Base-by-base conservation (phyloP, 768 basidiomycete genomes). In the Boletales sp. region DNA sequence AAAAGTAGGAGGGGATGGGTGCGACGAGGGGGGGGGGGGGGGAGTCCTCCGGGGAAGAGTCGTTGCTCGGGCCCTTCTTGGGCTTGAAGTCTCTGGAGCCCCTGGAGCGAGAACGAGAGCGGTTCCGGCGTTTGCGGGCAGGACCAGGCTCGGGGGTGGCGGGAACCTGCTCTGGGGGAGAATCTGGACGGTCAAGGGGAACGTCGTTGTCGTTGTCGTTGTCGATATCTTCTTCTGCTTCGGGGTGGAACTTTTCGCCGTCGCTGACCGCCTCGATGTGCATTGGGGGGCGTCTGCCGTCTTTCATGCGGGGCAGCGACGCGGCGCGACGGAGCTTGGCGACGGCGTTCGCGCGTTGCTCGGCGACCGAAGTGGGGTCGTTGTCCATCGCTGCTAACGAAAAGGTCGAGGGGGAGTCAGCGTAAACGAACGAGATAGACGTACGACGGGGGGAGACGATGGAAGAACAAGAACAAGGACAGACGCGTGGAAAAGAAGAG, bases 281-380 rank as follows among this genome's bases (percentile, higher is more conserved):
- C 88, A 90, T 90, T 42, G 86, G 89, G 1, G 91, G 92, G 38
- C 93, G 76, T 48, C 92, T 74, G 8, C 92, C 92, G 67, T 92
- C 88, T 67, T 92, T 92, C 84, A 90, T 90, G 53, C 93, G 79
- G 34, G 93, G 94, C 27, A 95, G 70, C 14, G 92, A 94, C 47
- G 92, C 90, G 38, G 94, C 93, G 59, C 94, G 84, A 71, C 88
- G 93, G 56, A 97, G 81, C 72, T 86, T 93, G 40, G 90, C 90
- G 41, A 95, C 86, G 11, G 92, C 89, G 47, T 82, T 80, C 63
- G 90, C 89, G 52, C 94, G 84, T 69, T 93, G 87, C 66, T 94
- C 87, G 24, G 81, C 80, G 69, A 78, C n/a, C n/a, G n/a, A n/a
- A n/a, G n/a, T n/a, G n/a, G n/a, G n/a, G n/a, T n/a, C n/a, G n/a